Evolutionary conservation across 345 rosid genomes (phyloP), one percentile per base, ranked within the genome.

Genomic region (Eucalyptus microcorys): DNA sequence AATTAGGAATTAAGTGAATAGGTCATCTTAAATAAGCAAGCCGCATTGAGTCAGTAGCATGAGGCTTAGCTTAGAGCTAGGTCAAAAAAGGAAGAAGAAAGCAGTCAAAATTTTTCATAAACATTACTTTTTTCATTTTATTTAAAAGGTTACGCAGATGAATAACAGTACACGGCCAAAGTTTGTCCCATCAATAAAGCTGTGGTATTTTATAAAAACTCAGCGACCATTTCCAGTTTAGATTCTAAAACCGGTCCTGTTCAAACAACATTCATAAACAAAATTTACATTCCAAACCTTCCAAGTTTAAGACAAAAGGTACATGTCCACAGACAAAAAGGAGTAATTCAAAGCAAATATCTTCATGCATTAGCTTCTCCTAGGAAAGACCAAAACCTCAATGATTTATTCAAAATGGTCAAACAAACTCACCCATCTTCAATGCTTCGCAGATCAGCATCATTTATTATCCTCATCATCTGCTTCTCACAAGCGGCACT

Each of bases 401-500:
- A 30, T 47, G 89, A 85, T 49, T 50, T 52, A 49, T 76, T 26
- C 24, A 42, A 32, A 43, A 43, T 57, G 26, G 85, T 86, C 55
- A 52, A 55, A 45, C 89, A 91, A 89, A 89, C 95, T 91, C 86
- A 96, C 98, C 99, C 98, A 83, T 94, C 95, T 90, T 96, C 98
- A 55, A 97, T 95, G 92, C 88, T 92, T 91, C 94, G 96, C 59
- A 93, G 89, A 94, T 97, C 94, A 89, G 94, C 93, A 88, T 96
- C 95, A 88, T 87, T 92, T 83, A 96, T 91, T 87, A 96, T 93
- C 93, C 92, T 96, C 68, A 91, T 89, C 90, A 97, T 95, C 92
- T 97, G 99, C 93, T 92, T 96, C 93, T 96, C 99, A 87, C 98
- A 97, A 89, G 98, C 95, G 90, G 95, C 92, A 90, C 96, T 95